Conservation (phyloP, 257 asterid genomes). For the Forsythia viridissima region DNA sequence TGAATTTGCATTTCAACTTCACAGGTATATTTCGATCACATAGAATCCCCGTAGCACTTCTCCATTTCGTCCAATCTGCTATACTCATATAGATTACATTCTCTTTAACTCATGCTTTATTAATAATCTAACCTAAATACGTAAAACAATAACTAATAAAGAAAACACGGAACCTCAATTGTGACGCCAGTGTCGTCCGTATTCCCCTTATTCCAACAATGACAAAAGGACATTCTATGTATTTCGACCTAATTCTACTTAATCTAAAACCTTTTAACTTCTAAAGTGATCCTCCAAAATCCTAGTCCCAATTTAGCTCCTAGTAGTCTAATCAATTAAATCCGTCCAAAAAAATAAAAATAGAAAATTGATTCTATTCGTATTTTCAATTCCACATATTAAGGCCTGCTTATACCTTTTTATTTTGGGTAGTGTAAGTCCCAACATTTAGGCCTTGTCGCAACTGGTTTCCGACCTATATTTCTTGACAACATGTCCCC, state of each 20-base stretch:
- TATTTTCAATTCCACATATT: neutral
- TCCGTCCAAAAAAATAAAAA: neutral
- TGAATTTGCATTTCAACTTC: too few species aligned
- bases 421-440: neutral
- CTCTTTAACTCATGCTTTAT: too few species aligned
- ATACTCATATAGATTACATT: too few species aligned
- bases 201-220: too few species aligned
- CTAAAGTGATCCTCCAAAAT: neutral
- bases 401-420: neutral
- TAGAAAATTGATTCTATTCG: neutral
- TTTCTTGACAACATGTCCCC: neutral
- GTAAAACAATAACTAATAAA: too few species aligned
- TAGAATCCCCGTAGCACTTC: too few species aligned
- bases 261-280: neutral
- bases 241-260: neutral
- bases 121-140: too few species aligned
- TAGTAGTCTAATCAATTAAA: neutral
- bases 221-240: neutral
- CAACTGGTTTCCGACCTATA: neutral
- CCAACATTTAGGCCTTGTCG: neutral
- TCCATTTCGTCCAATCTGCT: too few species aligned
- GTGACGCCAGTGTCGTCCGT: too few species aligned
- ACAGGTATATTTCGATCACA: too few species aligned
- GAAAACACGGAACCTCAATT: too few species aligned
- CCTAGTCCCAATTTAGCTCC: neutral